phyloP scores from a whole-genome alignment of 805 yeast species.

The Lipomyces yamanashiensis region DNA sequence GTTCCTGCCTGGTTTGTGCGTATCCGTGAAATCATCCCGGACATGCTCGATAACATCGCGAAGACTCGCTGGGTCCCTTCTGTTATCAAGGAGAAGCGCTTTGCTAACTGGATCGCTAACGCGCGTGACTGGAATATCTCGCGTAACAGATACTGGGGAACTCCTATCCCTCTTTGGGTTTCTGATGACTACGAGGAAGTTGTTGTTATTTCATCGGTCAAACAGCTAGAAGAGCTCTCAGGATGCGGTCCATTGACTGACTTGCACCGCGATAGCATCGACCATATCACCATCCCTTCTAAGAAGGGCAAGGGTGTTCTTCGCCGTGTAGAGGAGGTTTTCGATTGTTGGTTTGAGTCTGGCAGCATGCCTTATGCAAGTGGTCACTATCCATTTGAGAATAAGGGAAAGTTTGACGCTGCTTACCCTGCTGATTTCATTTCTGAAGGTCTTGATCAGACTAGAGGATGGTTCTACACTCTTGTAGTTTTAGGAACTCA shows the following conservation, averaged over 20 bases:
- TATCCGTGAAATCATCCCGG: constrained; percentile 82
- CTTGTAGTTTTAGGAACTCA: constrained; percentile 94
- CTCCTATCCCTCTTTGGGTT: constrained; percentile 98
- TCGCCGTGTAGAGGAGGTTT: constrained; percentile 93
- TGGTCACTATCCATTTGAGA: constrained; percentile 95
- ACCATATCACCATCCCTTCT: constrained; percentile 91
- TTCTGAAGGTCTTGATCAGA: constrained; percentile 98
- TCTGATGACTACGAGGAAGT: constrained; percentile 91
- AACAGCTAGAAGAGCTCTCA: constrained; percentile 80
- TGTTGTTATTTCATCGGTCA: constrained; percentile 90
- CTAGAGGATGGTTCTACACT: constrained; percentile 99
- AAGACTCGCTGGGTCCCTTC: constrained; percentile 94
- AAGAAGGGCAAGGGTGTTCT: constrained; percentile 83
- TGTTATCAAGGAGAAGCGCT: constrained; percentile 89
- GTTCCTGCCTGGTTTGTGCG: constrained; percentile 99
- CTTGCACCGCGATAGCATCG: constrained; percentile 92
- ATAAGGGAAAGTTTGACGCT: constrained; percentile 65
- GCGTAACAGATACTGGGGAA: constrained; percentile 99
- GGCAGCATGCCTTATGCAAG: constrained; percentile 99
- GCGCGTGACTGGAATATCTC: constrained; percentile 99
- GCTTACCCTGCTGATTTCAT: constrained; percentile 97
- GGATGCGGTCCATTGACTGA: constrained; percentile 80
- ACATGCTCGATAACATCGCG: constrained; percentile 83
- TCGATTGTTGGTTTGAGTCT: constrained; percentile 99
- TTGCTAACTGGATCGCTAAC: constrained; percentile 96